Conservation (phyloP, 139 green algal genomes). For the Tetraselmis striata region DNA sequence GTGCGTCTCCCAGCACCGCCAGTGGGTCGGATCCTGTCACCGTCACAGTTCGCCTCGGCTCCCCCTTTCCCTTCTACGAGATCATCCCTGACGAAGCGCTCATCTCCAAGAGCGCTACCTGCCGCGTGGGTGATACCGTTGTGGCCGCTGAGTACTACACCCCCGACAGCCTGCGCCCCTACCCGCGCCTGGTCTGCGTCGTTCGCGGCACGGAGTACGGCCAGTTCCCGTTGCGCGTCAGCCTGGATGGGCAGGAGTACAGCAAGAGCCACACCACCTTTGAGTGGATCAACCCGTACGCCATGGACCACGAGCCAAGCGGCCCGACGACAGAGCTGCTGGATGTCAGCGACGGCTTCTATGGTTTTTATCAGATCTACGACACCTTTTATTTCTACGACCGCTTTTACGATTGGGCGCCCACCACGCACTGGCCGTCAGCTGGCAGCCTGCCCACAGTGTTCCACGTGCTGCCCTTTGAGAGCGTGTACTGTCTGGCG, state of each 20-base stretch:
- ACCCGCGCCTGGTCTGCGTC: slow-evolving; percentile 4
- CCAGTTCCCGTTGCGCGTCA: neutral
- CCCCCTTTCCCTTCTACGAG: slow-evolving; percentile 9
- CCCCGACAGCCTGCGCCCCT: neutral
- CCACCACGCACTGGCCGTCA: neutral
- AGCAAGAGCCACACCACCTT: neutral
- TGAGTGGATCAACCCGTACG: neutral
- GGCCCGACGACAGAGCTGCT: neutral
- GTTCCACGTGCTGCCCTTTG: slow-evolving; percentile 11
- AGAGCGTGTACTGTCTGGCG: slow-evolving; percentile 10
- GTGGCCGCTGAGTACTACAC: slow-evolving; percentile 10
- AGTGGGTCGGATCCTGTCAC: neutral
- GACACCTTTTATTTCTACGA: slow-evolving; percentile 18
- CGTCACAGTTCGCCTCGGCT: neutral
- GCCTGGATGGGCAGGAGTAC: slow-evolving; percentile 1
- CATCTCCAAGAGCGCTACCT: neutral
- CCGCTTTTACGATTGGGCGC: slow-evolving; percentile 3
- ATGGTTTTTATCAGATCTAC: slow-evolving; percentile 14
- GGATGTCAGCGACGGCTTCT: neutral
- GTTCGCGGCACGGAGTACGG: neutral
- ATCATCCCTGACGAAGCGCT: slow-evolving; percentile 3
- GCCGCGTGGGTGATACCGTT: slow-evolving; percentile 8
- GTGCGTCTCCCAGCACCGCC: neutral
- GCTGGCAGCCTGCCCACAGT: neutral
- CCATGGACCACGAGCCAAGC: neutral